Base-by-base conservation (phyloP, 257 asterid species). In the Capsicum rhomboideum region DNA sequence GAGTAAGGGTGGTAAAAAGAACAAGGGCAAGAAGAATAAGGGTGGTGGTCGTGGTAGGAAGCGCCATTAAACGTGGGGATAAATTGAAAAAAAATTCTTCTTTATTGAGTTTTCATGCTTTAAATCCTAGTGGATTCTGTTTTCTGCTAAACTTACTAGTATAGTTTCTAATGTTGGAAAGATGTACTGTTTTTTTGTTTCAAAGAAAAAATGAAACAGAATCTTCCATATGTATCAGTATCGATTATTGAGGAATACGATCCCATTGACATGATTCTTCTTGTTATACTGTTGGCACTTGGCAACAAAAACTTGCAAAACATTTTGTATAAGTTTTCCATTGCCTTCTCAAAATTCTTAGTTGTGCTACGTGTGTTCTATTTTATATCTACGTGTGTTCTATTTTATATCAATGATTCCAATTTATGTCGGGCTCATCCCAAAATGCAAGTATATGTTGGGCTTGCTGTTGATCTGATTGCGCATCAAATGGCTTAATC, bases 401-500 rank as follows among this genome's bases (percentile, higher is more conserved):
- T n/a, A n/a, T 34, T 34, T 2, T 2, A 34, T 2, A 34, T 34
- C 40, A 34, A 34, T 2, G 40, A 34, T 34, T 34, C 4, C 40
- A 34, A 34, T 34, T 34, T 34, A 34, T 34, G 6, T 90, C 87
- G 85, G 90, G 94, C 94, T 54, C 99, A 96, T 86, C 96, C 94
- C 0, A 98, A 96, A 88, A 91, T 96, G 98, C 87, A 90, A 86
- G 80, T 92, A 69, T 94, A 90, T 85, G 91, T 92, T 59, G 98
- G 98, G 40, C 86, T 96, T 42, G 99, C 94, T 79, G 93, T 96
- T 75, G 99, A 96, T 92, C 99, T 98, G 61, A 86, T 87, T 64
- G 99, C 98, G 64, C 97, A 93, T 86, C 89, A 89, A 87, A 90
- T 91, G 84, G 98, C 97, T 82, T 90, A 86, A 72, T 85, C 89